phyloP scores from a whole-genome alignment of 495 filamentous ascomycete genomes.

The Daldinia decipiens region DNA sequence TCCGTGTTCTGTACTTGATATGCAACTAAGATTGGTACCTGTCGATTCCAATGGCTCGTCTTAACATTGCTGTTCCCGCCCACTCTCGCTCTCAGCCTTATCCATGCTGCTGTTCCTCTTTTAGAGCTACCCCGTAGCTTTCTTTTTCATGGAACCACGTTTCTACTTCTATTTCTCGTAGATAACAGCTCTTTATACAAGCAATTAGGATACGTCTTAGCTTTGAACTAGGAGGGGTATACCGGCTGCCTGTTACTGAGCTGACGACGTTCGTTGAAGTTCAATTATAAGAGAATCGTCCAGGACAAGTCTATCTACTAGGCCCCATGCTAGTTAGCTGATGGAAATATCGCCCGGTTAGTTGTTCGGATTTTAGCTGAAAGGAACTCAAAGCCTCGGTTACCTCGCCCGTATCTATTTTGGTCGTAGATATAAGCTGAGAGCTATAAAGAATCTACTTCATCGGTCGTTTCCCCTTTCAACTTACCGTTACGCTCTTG shows the following conservation, averaged over 20 bases:
- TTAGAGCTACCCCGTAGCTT: constrained; percentile 22
- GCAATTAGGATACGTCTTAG: constrained; percentile 15
- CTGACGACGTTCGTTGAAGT: constrained; percentile 30
- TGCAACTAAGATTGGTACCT: constrained; percentile 38
- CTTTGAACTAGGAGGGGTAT: constrained; percentile 19
- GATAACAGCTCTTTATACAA: constrained; percentile 18
- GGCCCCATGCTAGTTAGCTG: constrained; percentile 21
- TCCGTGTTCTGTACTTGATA: constrained; percentile 37
- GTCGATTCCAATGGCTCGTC: constrained; percentile 37
- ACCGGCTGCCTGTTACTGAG: constrained; percentile 13
- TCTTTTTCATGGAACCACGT: constrained; percentile 30
- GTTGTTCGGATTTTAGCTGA: constrained; percentile 33
- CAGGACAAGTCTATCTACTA: constrained; percentile 27
- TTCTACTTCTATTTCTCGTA: constrained; percentile 14
- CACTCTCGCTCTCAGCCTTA: constrained; percentile 38
- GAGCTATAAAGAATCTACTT: constrained; percentile 13
- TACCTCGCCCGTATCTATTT: constrained; percentile 16
- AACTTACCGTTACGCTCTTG: constrained; percentile 23
- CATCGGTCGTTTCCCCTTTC: constrained; percentile 12
- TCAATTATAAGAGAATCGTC: constrained; percentile 27
- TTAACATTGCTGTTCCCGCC: constrained; percentile 29
- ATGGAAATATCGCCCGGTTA: constrained; percentile 18
- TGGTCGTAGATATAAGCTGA: constrained; percentile 32
- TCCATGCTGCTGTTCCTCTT: constrained; percentile 33
- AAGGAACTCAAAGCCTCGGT: constrained; percentile 19